Evolutionary conservation across 192 early-diverging fungal species (phyloP).

Genomic region (Backusella liffmaniae): DNA sequence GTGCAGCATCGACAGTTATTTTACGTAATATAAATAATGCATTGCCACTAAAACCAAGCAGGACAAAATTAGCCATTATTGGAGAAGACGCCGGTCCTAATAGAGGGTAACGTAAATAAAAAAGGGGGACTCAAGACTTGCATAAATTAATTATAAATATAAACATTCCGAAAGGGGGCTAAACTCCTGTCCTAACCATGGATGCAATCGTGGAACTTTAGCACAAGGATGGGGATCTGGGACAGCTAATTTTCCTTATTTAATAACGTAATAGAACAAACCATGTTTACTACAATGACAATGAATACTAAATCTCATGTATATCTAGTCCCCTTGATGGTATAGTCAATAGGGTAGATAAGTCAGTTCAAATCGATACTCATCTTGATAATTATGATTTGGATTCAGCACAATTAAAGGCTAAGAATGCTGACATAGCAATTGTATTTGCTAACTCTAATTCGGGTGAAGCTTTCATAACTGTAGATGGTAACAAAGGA

Average conservation of each 20-base stretch:
- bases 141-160: constrained; percentile 4
- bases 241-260: constrained; percentile 20
- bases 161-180: constrained; percentile 6
- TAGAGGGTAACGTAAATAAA: neutral
- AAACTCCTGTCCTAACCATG: constrained; percentile 12
- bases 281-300: neutral
- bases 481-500: constrained; percentile 18
- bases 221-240: constrained; percentile 29
- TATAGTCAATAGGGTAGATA: neutral
- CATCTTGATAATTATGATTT: constrained; percentile 18
- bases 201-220: constrained; percentile 18
- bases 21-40: constrained; percentile 18
- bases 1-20: constrained; percentile 16
- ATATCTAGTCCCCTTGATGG: neutral
- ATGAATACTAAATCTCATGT: too few relatives aligned
- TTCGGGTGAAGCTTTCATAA: constrained; percentile 30
- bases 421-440: constrained; percentile 14
- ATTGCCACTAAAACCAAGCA: constrained; percentile 12
- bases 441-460: constrained; percentile 34
- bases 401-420: neutral
- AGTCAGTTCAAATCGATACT: neutral
- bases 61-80: constrained; percentile 22
- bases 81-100: constrained; percentile 17
- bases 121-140: neutral
- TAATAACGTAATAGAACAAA: constrained; percentile 7